Conservation (phyloP, 225 moss, liverwort and hornwort species). For the Sphagnum contortum region DNA sequence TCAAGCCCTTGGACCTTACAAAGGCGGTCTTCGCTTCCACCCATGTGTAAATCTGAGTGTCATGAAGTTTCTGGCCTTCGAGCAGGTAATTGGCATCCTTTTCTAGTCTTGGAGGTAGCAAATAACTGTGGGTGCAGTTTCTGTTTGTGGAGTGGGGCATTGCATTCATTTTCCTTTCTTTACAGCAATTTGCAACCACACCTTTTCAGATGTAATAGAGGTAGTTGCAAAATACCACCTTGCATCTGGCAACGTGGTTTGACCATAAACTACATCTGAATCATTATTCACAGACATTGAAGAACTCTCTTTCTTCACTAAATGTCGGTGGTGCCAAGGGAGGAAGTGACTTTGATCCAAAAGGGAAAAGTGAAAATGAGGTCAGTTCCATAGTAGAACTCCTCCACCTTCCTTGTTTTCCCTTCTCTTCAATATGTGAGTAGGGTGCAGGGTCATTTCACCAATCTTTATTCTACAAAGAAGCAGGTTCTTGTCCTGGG, state of each 20-base stretch:
- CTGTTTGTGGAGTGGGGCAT: too few species aligned
- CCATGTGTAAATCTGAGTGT: slow-evolving; percentile 48
- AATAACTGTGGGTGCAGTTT: too few species aligned
- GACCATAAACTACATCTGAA: too few species aligned
- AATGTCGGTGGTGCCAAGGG: slow-evolving; percentile 54
- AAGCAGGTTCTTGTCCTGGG: too few species aligned
- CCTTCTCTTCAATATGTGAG: too few species aligned
- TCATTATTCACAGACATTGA: slow-evolving; percentile 26
- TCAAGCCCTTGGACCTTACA: slow-evolving; percentile 54
- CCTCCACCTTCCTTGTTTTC: background rate
- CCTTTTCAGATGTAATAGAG: too few species aligned
- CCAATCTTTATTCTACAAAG: too few species aligned
- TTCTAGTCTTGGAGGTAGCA: background rate
- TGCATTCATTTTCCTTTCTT: too few species aligned
- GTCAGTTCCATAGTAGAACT: slow-evolving; percentile 8
- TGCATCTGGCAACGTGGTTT: too few species aligned
- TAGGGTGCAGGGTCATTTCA: too few species aligned
- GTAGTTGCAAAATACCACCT: too few species aligned
- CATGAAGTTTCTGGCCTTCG: slow-evolving; percentile 54
- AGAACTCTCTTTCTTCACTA: slow-evolving; percentile 39
- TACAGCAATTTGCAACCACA: too few species aligned
- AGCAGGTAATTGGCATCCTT: slow-evolving; percentile 31
- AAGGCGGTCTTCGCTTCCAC: slow-evolving; percentile 53
- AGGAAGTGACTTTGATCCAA: slow-evolving; percentile 60
- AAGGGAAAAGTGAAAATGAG: slow-evolving; percentile 54